phyloP scores from a whole-genome alignment of 2,329 filamentous ascomycete species.

The Pestalotiopsis sp. region DNA sequence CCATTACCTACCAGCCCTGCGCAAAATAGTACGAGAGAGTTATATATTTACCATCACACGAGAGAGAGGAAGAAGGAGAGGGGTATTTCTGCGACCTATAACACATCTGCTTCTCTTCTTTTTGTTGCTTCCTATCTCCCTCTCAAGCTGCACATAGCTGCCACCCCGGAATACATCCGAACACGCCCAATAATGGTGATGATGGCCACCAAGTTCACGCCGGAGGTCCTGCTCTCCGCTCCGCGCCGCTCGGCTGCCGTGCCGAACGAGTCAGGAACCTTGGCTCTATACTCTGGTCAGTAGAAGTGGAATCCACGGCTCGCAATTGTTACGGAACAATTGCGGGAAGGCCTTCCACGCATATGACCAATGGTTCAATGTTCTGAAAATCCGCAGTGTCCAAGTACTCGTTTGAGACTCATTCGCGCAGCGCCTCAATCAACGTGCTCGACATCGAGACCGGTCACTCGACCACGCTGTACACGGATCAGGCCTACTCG shows the following conservation, averaged over 20 bases:
- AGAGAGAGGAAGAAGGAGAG: too few species aligned
- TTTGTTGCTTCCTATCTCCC: neutral
- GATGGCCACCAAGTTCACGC: constrained; percentile 71
- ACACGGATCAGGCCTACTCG: constrained; percentile 64
- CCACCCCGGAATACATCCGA: neutral
- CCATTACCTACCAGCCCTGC: too few species aligned
- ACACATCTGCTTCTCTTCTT: too few species aligned
- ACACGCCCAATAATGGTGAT: constrained; percentile 62
- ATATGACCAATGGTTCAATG: neutral
- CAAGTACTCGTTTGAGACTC: constrained; percentile 78
- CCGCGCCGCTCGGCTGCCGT: constrained; percentile 71
- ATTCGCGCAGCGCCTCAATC: constrained; percentile 70
- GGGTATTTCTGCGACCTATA: too few species aligned
- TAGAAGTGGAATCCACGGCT: neutral
- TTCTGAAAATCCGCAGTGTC: constrained; percentile 49
- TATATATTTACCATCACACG: neutral
- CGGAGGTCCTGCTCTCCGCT: constrained; percentile 75
- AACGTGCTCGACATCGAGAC: constrained; percentile 70
- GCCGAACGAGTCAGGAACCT: constrained; percentile 69
- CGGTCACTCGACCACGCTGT: constrained; percentile 67
- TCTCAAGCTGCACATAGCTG: neutral
- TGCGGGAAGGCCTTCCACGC: neutral
- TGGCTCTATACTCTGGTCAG: constrained; percentile 64
- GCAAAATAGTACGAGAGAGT: too few species aligned
- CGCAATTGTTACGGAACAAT: neutral